Base-by-base conservation (phyloP, 495 filamentous ascomycete genomes). In the Aspergillus saccharolyticus region DNA sequence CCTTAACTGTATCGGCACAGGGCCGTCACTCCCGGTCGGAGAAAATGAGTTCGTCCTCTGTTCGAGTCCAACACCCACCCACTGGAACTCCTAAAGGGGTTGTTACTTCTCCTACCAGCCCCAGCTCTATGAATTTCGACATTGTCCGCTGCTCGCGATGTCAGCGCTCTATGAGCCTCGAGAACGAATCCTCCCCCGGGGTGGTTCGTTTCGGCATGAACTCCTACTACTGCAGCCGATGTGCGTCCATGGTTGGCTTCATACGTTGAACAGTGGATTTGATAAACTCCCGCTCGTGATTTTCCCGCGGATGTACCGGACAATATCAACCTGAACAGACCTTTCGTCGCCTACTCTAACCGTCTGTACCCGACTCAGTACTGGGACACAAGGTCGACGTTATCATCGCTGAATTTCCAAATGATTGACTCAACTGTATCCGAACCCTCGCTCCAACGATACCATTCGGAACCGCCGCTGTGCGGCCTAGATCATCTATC, bases 161-260 rank as follows among this genome's bases (percentile, higher is more conserved):
- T 56, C 76, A 80, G 60, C 72, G 74, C 57, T 76, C 76, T 3
- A 70, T 80, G 63, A 78, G 74, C 47, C 50, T 79, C 15, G 70
- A 73, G 15, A 61, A 66, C 24, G 66, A 66, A 7, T 65, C 70
- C 8, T 67, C 70, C n/a, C 65, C 74, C 44, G 83, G 82, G 17
- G 85, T 85, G 67, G 83, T 91, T 7, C 81, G 82, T 50, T 86
- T 89, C 60, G 85, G 86, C 24, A 86, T 85, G 74, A 90, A 89
- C 63, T 85, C 88, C 52, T 91, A 89, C 70, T 91, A 91, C 66
- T 91, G 88, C 73, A 82, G 78, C 53, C 83, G 86, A 25, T 91
- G 87, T 68, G 87, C 88, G 18, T 79, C 79, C 52, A 83, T 88
- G 66, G 85, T 89, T 22, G 88, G 88, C 58, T 90, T 77, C 55